Evolutionary conservation across 768 basidiomycete genomes (phyloP).

Genomic region (Phanerochaete sordida): DNA sequence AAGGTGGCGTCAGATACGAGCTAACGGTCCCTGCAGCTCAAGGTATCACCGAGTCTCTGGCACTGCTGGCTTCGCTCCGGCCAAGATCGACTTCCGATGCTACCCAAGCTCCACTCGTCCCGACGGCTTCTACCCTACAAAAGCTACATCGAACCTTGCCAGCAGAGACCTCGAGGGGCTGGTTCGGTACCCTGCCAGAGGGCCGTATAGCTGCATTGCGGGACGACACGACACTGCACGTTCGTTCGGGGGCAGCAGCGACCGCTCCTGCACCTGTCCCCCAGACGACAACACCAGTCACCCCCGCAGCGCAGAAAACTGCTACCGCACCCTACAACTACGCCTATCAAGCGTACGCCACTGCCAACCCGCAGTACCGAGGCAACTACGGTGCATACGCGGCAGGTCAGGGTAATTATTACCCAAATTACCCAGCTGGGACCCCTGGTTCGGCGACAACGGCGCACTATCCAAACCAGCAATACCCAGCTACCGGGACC

Average conservation of each 20-base stretch:
- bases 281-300: constrained; percentile 24
- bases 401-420: constrained; percentile 33
- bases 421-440: constrained; percentile 23
- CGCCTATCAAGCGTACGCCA: constrained; percentile 23
- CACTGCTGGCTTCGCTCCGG: constrained; percentile 64
- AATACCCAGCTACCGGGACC: constrained; percentile 33
- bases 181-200: constrained; percentile 70
- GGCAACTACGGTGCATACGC: constrained; percentile 38
- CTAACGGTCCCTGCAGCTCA: constrained; percentile 46
- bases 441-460: constrained; percentile 21
- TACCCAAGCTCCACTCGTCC: constrained; percentile 47
- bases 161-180: constrained; percentile 54
- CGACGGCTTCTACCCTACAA: constrained; percentile 61
- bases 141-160: constrained; percentile 71
- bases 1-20: not conserved
- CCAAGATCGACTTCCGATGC: constrained; percentile 50
- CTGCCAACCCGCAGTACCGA: constrained; percentile 23
- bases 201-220: constrained; percentile 57
- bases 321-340: constrained; percentile 21
- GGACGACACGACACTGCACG: constrained; percentile 72
- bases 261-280: constrained; percentile 25
- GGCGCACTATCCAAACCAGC: constrained; percentile 34
- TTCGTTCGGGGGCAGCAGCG: constrained; percentile 40
- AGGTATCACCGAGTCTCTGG: constrained; percentile 67
- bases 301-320: constrained; percentile 13